phyloP scores from a whole-genome alignment of 83 land plant genomes.

The Picea mariana region DNA sequence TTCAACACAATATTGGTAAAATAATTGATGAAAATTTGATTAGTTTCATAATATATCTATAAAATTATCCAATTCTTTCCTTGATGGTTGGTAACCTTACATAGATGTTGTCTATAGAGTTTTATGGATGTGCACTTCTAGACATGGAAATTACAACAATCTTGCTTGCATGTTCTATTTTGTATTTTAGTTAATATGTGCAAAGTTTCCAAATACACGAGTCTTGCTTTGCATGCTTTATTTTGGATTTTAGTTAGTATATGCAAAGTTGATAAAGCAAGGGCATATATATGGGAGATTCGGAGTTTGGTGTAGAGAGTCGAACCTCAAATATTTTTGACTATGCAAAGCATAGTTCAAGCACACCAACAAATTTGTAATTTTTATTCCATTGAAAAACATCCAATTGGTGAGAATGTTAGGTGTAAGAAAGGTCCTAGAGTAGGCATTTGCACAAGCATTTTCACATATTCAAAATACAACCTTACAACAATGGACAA shows the following conservation, averaged over 20 bases:
- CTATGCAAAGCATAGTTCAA: conserved; percentile 83
- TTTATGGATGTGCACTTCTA: too few relatives aligned
- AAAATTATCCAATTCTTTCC: too few relatives aligned
- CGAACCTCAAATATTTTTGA: conserved; percentile 93
- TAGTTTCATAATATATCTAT: too few relatives aligned
- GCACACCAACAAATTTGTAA: conserved; percentile 91
- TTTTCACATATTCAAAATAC: background rate
- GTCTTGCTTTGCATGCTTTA: too few relatives aligned
- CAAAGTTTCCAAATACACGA: too few relatives aligned
- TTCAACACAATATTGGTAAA: background rate
- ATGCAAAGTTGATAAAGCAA: too few relatives aligned
- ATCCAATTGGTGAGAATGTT: background rate
- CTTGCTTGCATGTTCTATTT: too few relatives aligned
- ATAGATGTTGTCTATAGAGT: too few relatives aligned
- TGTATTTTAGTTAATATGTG: too few relatives aligned
- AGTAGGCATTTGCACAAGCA: background rate
- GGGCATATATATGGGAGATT: background rate
- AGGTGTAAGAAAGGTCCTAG: conserved; percentile 6
- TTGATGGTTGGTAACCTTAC: background rate
- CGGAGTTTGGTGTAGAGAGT: background rate
- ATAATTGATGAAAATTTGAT: background rate
- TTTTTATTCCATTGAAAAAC: conserved; percentile 86
- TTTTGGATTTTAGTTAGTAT: too few relatives aligned
- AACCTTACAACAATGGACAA: background rate
- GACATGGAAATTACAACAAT: too few relatives aligned